Percentiles rank a stretch among this genome's conserved stretches.
These are phyloP conservation scores for Tetrahymena borealis DNA, from an alignment of 73 alveolate genomes.

Conservation along the genomic window DNA sequence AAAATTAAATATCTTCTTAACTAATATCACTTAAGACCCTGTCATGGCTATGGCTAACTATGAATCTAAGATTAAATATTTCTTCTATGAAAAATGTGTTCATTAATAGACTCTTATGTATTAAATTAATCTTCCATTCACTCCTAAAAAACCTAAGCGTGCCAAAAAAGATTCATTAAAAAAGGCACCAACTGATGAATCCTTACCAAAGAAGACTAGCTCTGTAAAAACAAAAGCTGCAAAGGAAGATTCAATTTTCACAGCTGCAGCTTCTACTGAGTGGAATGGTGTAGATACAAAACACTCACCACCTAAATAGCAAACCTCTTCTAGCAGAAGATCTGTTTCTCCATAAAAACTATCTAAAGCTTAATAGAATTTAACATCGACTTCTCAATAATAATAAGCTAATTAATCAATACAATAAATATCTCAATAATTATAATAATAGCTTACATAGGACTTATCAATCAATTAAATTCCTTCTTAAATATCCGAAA, in stretches of 20 bases:
- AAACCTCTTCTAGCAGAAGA: background rate
- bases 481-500: background rate
- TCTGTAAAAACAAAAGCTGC: background rate
- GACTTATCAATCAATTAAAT: background rate
- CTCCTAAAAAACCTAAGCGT: background rate
- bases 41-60: background rate
- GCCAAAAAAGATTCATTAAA: background rate
- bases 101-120: background rate
- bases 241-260: background rate
- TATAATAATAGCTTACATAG: background rate
- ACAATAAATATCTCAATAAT: background rate
- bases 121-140: background rate
- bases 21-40: background rate
- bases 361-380: background rate
- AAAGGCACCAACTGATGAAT: background rate
- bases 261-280: background rate
- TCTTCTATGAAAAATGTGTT: background rate
- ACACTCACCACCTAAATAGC: background rate
- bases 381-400: background rate
- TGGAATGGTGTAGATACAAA: background rate
- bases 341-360: background rate
- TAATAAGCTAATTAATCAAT: background rate
- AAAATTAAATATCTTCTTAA: background rate
- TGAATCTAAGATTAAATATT: background rate
- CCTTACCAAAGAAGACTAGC: background rate